Evolutionary conservation across 495 filamentous ascomycete genomes (phyloP).

Genomic region (Polyplosphaeria fusca): DNA sequence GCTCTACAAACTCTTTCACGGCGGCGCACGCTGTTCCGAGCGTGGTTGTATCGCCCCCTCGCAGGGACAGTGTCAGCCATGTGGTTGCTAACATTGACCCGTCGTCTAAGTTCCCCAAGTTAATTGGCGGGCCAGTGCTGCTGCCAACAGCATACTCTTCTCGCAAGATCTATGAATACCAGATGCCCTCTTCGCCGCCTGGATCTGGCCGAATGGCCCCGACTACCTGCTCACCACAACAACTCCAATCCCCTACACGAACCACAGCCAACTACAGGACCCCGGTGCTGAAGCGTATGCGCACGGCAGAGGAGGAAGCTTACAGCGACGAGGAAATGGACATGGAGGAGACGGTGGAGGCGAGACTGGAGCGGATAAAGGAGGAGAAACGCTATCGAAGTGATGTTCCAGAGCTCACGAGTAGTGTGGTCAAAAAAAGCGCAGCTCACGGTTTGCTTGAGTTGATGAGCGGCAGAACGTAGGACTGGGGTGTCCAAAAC

Average conservation of each 20-base stretch:
- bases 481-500: no score
- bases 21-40: conserved; percentile 5
- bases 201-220: background rate
- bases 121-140: conserved; percentile 36
- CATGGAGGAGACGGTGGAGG: background rate
- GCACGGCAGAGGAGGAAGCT: conserved; percentile 1
- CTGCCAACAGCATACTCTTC: conserved; percentile 38
- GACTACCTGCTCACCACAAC: conserved; percentile 11
- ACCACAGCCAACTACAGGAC: conserved; percentile 8
- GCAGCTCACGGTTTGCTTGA: conserved; percentile 42
- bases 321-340: background rate
- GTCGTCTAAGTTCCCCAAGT: conserved; percentile 9
- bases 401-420: conserved; percentile 37
- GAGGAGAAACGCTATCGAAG: conserved; percentile 12
- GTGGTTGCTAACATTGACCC: conserved; percentile 15
- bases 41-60: conserved; percentile 19
- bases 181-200: conserved; percentile 36
- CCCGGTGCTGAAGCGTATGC: conserved; percentile 12
- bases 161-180: conserved; percentile 33
- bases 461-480: conserved; percentile 33
- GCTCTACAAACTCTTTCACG: conserved; percentile 1
- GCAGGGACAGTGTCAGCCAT: background rate
- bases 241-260: conserved; percentile 6
- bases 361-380: conserved; percentile 21
- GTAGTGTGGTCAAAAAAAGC: conserved; percentile 41